phyloP scores from a whole-genome alignment of 164 flowering plant species.

The Vitis riparia region DNA sequence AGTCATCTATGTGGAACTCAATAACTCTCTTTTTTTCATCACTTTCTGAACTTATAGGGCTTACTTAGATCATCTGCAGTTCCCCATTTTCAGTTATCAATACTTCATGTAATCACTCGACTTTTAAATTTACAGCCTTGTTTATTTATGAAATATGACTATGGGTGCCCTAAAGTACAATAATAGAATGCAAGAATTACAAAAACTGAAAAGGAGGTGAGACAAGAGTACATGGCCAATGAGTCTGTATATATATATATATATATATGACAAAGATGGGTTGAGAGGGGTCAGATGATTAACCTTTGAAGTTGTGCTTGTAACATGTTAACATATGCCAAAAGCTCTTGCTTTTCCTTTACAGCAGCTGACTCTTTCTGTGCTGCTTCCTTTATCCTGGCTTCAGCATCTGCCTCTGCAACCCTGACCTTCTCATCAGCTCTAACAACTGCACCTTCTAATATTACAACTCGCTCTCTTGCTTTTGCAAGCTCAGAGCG shows the following conservation, averaged over 20 bases:
- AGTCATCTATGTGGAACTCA: no score
- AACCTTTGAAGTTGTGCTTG: constrained; percentile 88
- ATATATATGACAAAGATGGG: background rate
- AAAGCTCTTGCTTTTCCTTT: constrained; percentile 76
- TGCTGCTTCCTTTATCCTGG: constrained; percentile 67
- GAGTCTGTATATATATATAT: background rate
- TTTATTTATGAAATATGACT: no score
- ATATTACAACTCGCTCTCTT: constrained; percentile 78
- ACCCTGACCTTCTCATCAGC: constrained; percentile 91
- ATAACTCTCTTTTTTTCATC: no score
- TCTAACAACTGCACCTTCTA: constrained; percentile 87
- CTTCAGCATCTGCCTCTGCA: constrained; percentile 73
- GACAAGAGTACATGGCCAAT: background rate
- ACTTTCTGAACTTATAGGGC: no score
- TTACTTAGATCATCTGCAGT: no score
- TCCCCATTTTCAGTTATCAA: no score
- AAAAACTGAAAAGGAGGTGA: background rate
- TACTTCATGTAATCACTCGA: no score
- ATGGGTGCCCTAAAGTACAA: background rate
- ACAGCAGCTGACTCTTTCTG: constrained; percentile 65
- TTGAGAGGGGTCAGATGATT: constrained; percentile 1
- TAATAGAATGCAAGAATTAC: background rate
- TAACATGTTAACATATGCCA: constrained; percentile 59
- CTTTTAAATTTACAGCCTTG: no score
- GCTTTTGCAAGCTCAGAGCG: constrained; percentile 98